Evolutionary conservation across 2,329 filamentous ascomycete genomes (phyloP), one percentile per base, ranked within the genome.

Genomic region (Curvularia sp.): DNA sequence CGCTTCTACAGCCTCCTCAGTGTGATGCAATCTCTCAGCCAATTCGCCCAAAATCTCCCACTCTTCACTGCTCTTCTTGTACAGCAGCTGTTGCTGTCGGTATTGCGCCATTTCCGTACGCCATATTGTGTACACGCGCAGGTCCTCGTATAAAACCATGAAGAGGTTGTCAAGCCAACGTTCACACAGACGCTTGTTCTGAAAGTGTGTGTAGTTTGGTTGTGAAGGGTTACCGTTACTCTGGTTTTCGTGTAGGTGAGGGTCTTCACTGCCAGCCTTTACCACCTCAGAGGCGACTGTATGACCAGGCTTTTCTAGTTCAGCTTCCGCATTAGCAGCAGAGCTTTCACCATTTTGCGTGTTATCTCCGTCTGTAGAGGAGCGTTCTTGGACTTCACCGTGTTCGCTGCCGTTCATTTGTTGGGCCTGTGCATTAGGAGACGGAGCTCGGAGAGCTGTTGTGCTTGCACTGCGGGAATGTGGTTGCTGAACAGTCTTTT

Each of bases 91-190:
- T 77, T 98, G 94, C 53, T 94, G 92, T 22, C 92, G 89, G 75
- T 93, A 97, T 76, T 98, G 94, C 0, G 93, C 91, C 87, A 98
- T 95, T 77, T 99, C 95, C 0, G 95, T 98, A 56, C 95, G 89
- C 95, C 95, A 99, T 77, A 99, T 99, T 12, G 95, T 99, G 82
- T 99, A 99, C 46, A 99, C 94, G 49, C 95, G 91, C 18, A 99
- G 85, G 73, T 99, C 95, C 77, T 99, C 95, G 76, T 99, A 99
- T 2, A 99, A 85, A 0, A 98, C 95, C 95, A 99, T 99, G 81
- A 99, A 99, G 22, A 99, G 85, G 71, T 96, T 98, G 78, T 99
- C 95, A 2, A 99, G 85, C 95, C 95, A 99, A 67, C 95, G 88
- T 79, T 99, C 95, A 73, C 95, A 99, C 1, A 99, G 86, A 0